Evolutionary conservation across 2,329 filamentous ascomycete species (phyloP).

Genomic region (Curvularia hawaiiensis): DNA sequence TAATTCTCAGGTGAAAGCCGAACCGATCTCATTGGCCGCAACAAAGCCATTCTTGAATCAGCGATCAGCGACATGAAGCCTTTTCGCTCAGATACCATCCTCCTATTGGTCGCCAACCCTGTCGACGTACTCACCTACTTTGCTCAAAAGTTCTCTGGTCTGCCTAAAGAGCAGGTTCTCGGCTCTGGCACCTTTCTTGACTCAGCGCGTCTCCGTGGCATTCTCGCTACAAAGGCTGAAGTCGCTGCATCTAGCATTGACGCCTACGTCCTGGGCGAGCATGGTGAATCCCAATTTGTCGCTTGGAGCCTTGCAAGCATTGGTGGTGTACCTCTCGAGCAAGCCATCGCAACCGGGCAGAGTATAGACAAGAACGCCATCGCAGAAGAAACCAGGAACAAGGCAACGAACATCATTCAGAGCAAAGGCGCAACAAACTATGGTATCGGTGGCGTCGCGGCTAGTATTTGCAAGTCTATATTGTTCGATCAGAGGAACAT

Average conservation of each 20-base stretch:
- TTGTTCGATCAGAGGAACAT: conserved; percentile 22
- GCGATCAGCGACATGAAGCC: conserved; percentile 30
- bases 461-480: conserved; percentile 24
- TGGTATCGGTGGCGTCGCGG: conserved; percentile 27
- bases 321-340: conserved; percentile 15
- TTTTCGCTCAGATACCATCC: conserved; percentile 20
- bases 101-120: conserved; percentile 31
- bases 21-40: conserved; percentile 28
- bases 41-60: conserved; percentile 29
- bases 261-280: conserved; percentile 27
- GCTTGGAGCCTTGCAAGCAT: conserved; percentile 23
- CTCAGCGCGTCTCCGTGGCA: conserved; percentile 24
- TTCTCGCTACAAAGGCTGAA: conserved; percentile 16
- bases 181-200: conserved; percentile 31
- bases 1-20: conserved; percentile 20
- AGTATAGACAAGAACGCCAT: conserved; percentile 14
- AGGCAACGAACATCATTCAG: conserved; percentile 22
- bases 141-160: conserved; percentile 20
- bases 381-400: conserved; percentile 22
- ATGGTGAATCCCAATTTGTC: conserved; percentile 25
- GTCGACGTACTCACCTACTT: conserved; percentile 30
- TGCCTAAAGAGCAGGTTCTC: conserved; percentile 24
- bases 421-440: conserved; percentile 31
- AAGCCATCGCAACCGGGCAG: not conserved
- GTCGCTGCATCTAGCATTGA: conserved; percentile 22